Conservation (phyloP, 495 filamentous ascomycete genomes). For the Trichocladium uniseriatum region DNA sequence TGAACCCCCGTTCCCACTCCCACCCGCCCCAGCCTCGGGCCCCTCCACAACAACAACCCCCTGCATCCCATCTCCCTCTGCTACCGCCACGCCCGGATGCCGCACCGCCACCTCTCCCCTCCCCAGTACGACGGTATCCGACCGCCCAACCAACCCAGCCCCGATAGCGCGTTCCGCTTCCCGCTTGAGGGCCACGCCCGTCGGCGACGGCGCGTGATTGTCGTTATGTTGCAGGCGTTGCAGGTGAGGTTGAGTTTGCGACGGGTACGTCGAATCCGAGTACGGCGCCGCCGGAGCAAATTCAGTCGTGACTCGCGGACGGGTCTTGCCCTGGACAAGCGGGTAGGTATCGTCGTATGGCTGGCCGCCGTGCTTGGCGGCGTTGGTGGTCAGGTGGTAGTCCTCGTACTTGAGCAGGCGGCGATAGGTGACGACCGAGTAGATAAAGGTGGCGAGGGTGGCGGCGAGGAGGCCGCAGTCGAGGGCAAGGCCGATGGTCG, state of each 20-base stretch:
- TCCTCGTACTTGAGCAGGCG: slow-evolving; percentile 35
- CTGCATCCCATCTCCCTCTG: slow-evolving; percentile 16
- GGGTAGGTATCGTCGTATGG: slow-evolving; percentile 4
- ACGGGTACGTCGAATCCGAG: no score
- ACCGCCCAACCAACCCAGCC: slow-evolving; percentile 25
- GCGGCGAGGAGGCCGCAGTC: slow-evolving; percentile 32
- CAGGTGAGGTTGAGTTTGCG: no score
- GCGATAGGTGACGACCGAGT: slow-evolving; percentile 33
- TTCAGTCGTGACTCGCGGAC: slow-evolving; percentile 1
- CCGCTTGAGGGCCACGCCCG: slow-evolving; percentile 8
- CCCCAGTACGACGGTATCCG: slow-evolving; percentile 19
- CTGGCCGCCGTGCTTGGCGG: background rate
- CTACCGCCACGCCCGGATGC: no score
- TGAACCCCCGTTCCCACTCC: slow-evolving; percentile 7
- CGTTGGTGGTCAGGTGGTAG: slow-evolving; percentile 31
- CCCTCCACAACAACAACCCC: slow-evolving; percentile 10
- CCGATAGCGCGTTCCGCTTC: slow-evolving; percentile 30
- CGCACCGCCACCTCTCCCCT: slow-evolving; percentile 11
- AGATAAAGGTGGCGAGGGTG: slow-evolving; percentile 28
- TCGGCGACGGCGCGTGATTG: background rate
- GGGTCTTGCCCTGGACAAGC: no score
- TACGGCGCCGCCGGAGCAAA: no score
- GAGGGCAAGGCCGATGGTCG: slow-evolving; percentile 33
- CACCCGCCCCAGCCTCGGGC: slow-evolving; percentile 5
- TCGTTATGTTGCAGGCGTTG: no score